These are phyloP conservation scores for Lactarius sanguifluus DNA, from an alignment of 768 basidiomycete genomes.

Conservation along the genomic window DNA sequence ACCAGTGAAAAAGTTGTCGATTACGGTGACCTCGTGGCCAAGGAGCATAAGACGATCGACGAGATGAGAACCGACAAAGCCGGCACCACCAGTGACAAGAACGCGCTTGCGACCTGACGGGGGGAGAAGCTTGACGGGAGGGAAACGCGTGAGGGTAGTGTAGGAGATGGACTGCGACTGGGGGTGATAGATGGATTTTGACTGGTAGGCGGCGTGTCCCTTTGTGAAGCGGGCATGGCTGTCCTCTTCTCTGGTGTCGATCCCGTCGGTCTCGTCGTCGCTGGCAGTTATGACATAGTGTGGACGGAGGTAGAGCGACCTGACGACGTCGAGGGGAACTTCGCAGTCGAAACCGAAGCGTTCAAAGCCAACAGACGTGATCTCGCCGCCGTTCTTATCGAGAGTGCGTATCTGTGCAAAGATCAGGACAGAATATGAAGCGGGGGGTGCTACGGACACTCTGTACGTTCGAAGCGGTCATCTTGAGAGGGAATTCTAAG, in stretches of 20 bases:
- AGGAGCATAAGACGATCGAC: conserved; percentile 97
- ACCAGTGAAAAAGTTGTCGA: conserved; percentile 99
- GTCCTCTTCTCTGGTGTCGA: conserved; percentile 43
- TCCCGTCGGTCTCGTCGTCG: conserved; percentile 33
- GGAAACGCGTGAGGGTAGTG: conserved; percentile 87
- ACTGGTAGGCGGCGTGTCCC: conserved; percentile 56
- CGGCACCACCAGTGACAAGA: conserved; percentile 95
- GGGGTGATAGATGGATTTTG: conserved; percentile 84
- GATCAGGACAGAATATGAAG: not conserved
- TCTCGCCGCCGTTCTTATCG: conserved; percentile 74
- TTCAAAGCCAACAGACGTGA: conserved; percentile 76
- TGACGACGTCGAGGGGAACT: conserved; percentile 74
- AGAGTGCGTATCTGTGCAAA: conserved; percentile 55
- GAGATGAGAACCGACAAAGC: conserved; percentile 98
- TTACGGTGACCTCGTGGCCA: conserved; percentile 94
- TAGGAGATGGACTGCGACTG: conserved; percentile 83
- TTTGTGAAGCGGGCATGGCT: conserved; percentile 55
- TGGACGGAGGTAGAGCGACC: conserved; percentile 84
- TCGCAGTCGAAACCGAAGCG: conserved; percentile 90
- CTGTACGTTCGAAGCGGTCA: conserved; percentile 22
- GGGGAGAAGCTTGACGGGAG: conserved; percentile 86
- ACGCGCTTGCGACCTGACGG: conserved; percentile 80
- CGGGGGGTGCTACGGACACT: conserved; percentile 6
- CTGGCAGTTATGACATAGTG: conserved; percentile 60
- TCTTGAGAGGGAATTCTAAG: conserved; percentile 14